Evolutionary conservation across 192 early-diverging fungal species (phyloP).

Genomic region (Backusella circina): DNA sequence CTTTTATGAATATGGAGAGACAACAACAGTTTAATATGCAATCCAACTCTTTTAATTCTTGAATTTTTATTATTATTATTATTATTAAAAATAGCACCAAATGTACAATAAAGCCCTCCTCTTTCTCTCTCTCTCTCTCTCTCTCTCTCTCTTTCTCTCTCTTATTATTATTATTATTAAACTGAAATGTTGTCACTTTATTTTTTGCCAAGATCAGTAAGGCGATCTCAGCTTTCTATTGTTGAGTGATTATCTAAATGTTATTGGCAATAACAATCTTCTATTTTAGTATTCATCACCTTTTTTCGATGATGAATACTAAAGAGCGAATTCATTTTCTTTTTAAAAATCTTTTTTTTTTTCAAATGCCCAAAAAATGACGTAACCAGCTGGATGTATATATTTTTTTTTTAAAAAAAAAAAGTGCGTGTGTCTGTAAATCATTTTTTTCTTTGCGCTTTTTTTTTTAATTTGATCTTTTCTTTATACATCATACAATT

Average conservation of each 20-base stretch:
- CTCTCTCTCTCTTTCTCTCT: too few relatives aligned
- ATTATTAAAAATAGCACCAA: background rate
- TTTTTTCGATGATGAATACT: background rate
- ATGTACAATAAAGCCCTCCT: too few relatives aligned
- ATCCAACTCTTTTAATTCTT: background rate
- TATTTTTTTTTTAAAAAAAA: background rate
- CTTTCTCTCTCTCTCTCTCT: background rate
- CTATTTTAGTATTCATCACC: background rate
- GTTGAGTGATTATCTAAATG: too few relatives aligned
- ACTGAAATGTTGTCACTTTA: background rate
- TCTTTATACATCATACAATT: background rate
- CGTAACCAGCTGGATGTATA: background rate
- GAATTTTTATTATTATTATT: background rate
- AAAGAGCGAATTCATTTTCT: too few relatives aligned
- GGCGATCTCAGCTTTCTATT: too few relatives aligned
- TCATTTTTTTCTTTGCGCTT: background rate
- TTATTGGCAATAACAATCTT: background rate
- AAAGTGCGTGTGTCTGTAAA: background rate
- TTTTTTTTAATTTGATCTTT: background rate
- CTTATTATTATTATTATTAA: background rate
- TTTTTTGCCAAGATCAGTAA: background rate
- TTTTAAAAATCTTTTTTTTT: background rate
- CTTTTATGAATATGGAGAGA: background rate
- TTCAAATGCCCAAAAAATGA: background rate
- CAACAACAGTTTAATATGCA: background rate